These are phyloP conservation scores for Acacia melanoxylon DNA, from an alignment of 306 rosid genomes.

Conservation along the genomic window DNA sequence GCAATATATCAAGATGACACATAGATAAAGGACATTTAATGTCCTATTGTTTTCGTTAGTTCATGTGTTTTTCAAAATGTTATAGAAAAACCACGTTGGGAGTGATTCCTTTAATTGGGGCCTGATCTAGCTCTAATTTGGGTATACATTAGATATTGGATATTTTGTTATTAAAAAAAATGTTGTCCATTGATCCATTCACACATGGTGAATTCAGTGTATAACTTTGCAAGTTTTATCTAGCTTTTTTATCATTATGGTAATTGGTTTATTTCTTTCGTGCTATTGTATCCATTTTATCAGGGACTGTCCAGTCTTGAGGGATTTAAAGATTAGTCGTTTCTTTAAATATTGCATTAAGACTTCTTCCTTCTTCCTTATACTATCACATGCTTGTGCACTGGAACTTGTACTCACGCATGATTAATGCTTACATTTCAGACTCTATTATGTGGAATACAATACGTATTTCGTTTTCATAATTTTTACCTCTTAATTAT, in stretches of 20 bases:
- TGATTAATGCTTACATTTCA: not conserved
- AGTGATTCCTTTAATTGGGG: not conserved
- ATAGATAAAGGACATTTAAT: not conserved
- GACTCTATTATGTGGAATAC: not conserved
- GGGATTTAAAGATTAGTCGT: not conserved
- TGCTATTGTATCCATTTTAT: conserved; percentile 2
- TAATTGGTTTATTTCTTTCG: not conserved
- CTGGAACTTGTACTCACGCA: not conserved
- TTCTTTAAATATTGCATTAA: not conserved
- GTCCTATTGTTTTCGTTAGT: not conserved
- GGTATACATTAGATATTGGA: not conserved
- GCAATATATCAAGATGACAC: not conserved
- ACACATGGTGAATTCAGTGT: not conserved
- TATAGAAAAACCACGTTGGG: not conserved
- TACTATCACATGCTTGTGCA: not conserved
- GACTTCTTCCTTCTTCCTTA: not conserved
- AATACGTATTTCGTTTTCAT: not conserved
- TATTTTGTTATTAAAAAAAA: not conserved
- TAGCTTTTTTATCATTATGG: not conserved
- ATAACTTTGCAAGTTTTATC: conserved; percentile 4
- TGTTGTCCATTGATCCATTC: not conserved
- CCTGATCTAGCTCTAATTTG: not conserved
- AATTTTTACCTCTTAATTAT: conserved; percentile 18
- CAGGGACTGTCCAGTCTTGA: not conserved
- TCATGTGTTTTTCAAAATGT: conserved; percentile 9